These are phyloP conservation scores for Epithele typhae DNA, from an alignment of 768 basidiomycete genomes.

Conservation along the genomic window DNA sequence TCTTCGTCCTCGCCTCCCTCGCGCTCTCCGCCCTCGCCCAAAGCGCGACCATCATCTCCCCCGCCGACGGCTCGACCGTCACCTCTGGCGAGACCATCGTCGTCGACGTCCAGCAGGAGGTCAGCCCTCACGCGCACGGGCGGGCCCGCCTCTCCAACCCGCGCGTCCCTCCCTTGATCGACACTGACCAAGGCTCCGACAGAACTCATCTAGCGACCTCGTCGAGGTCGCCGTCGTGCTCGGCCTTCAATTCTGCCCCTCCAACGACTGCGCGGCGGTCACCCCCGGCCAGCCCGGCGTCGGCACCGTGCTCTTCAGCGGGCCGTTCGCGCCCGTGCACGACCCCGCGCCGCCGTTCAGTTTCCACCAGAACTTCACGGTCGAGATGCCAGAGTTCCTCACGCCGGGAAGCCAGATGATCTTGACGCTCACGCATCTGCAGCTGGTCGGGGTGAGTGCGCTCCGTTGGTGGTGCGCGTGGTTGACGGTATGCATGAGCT, in stretches of 20 bases:
- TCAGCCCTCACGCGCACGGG: background rate
- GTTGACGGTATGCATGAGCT: too few relatives aligned
- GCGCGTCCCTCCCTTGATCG: too few relatives aligned
- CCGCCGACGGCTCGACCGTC: constrained; percentile 32
- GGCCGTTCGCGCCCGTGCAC: constrained; percentile 36
- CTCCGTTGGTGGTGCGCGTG: too few relatives aligned
- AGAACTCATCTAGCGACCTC: constrained; percentile 36
- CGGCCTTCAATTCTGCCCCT: constrained; percentile 36
- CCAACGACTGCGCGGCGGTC: constrained; percentile 7
- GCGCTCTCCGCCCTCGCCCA: constrained; percentile 38
- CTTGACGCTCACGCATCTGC: constrained; percentile 7
- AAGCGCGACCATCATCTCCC: constrained; percentile 35
- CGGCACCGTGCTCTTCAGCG: constrained; percentile 45
- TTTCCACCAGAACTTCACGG: constrained; percentile 44
- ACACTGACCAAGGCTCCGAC: background rate
- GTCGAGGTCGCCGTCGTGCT: constrained; percentile 44
- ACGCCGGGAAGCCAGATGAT: background rate
- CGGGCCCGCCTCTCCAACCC: too few relatives aligned
- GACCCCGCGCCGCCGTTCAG: constrained; percentile 25
- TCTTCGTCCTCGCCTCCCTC: constrained; percentile 25
- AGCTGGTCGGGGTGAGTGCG: constrained; percentile 10
- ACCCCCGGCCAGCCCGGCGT: constrained; percentile 24
- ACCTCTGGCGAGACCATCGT: constrained; percentile 33
- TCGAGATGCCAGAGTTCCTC: constrained; percentile 31
- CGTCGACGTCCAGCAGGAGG: constrained; percentile 37